Evolutionary conservation across 768 basidiomycete species (phyloP).

Genomic region (Hericium rajendrae): DNA sequence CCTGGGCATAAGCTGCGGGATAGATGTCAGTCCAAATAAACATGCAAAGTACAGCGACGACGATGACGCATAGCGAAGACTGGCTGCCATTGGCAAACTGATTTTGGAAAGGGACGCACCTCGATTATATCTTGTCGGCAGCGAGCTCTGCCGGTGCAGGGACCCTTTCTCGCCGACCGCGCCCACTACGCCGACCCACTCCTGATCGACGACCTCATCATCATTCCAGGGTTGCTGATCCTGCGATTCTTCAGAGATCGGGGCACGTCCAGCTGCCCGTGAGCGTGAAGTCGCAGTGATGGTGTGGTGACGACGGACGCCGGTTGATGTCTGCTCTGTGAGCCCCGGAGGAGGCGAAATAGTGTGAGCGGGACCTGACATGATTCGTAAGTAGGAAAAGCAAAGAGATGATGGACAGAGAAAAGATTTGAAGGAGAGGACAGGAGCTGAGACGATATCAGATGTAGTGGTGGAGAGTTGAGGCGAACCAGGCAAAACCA

Average conservation of each 20-base stretch:
- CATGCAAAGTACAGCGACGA: neutral
- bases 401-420: neutral
- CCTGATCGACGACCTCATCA: slow-evolving; percentile 9
- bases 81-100: neutral
- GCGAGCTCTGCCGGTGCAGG: slow-evolving; percentile 14
- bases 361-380: slow-evolving; percentile 9
- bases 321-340: neutral
- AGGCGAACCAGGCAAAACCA: too few species aligned
- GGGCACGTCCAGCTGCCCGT: slow-evolving; percentile 5
- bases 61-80: neutral
- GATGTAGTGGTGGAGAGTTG: neutral
- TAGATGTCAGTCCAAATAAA: neutral
- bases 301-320: slow-evolving; percentile 14
- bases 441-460: neutral
- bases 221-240: slow-evolving; percentile 13
- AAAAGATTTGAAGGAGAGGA: neutral
- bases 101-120: neutral
- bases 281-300: slow-evolving; percentile 14
- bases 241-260: slow-evolving; percentile 14
- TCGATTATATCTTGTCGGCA: slow-evolving; percentile 13
- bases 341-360: slow-evolving; percentile 11
- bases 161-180: slow-evolving; percentile 14
- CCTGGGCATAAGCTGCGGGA: slow-evolving; percentile 11
- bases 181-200: slow-evolving; percentile 7
- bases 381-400: neutral